Percentiles rank a stretch among this genome's conserved stretches.
phyloP scores from a whole-genome alignment of 1,284 basidiomycete species.

The Ustilago shanxiensis region DNA sequence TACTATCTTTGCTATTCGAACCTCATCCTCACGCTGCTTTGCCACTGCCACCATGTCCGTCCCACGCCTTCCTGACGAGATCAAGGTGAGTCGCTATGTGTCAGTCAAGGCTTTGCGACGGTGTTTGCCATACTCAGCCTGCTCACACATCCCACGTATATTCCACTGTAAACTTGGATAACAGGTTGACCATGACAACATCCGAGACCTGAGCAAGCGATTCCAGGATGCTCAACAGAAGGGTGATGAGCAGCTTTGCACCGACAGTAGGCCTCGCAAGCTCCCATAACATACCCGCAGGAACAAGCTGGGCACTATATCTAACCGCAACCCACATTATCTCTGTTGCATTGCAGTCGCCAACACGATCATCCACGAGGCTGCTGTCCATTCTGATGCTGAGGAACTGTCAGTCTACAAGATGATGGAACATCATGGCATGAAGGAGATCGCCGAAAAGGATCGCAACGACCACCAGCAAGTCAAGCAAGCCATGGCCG shows the following conservation, averaged over 20 bases:
- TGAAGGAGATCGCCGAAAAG: slow-evolving; percentile 30
- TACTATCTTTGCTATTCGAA: neutral
- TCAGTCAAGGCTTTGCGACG: neutral
- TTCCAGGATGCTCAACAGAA: slow-evolving; percentile 26
- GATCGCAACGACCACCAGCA: slow-evolving; percentile 54
- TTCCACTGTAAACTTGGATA: no score
- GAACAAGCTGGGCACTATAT: no score
- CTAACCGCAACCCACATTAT: neutral
- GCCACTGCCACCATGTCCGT: slow-evolving; percentile 22
- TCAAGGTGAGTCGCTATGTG: slow-evolving; percentile 29
- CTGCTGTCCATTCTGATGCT: slow-evolving; percentile 39
- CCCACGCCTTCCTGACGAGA: slow-evolving; percentile 25
- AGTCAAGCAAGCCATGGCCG: slow-evolving; percentile 54
- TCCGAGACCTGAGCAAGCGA: slow-evolving; percentile 46
- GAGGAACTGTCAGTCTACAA: slow-evolving; percentile 60
- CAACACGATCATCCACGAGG: slow-evolving; percentile 43
- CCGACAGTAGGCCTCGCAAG: slow-evolving; percentile 24
- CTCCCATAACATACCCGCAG: no score
- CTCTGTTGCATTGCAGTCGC: slow-evolving; percentile 11
- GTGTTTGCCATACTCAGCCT: no score
- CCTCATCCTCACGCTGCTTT: slow-evolving; percentile 8
- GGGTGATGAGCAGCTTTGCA: slow-evolving; percentile 37
- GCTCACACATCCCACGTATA: no score
- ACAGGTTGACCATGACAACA: slow-evolving; percentile 56
- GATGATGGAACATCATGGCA: slow-evolving; percentile 35